Conservation (phyloP, 495 filamentous ascomycete species). For the Clohesyomyces aquaticus region DNA sequence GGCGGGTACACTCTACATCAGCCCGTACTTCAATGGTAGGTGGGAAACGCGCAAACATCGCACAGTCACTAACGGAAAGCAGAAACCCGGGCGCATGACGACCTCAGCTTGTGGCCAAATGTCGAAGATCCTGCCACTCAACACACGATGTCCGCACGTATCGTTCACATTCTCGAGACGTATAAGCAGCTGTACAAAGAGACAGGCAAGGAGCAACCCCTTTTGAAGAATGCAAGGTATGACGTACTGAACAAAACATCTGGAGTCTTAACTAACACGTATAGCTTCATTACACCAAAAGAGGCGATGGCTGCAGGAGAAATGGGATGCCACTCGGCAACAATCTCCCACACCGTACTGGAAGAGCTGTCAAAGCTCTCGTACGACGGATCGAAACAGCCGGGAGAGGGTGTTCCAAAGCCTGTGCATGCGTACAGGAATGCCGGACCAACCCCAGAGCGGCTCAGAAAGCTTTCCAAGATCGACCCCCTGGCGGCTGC, state of each 20-base stretch:
- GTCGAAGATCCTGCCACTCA: slow-evolving; percentile 18
- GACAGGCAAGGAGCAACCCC: slow-evolving; percentile 20
- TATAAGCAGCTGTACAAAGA: slow-evolving; percentile 20
- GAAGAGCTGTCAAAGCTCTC: slow-evolving; percentile 15
- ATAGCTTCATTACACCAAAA: slow-evolving; percentile 15
- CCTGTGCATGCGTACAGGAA: slow-evolving; percentile 8
- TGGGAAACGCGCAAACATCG: too few species aligned
- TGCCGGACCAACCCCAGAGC: slow-evolving; percentile 2
- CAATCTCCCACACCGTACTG: slow-evolving; percentile 13
- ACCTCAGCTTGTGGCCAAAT: slow-evolving; percentile 19
- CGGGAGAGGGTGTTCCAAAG: slow-evolving; percentile 17
- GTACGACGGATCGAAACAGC: slow-evolving; percentile 15
- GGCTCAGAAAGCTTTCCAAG: not conserved
- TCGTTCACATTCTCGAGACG: slow-evolving; percentile 14
- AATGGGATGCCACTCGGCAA: slow-evolving; percentile 22
- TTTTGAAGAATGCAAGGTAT: slow-evolving; percentile 21
- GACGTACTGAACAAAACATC: not conserved
- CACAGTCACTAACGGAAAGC: not conserved
- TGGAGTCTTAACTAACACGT: not conserved
- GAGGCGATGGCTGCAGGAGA: slow-evolving; percentile 19
- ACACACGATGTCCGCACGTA: slow-evolving; percentile 14
- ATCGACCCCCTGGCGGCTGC: slow-evolving; percentile 10
- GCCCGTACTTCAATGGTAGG: slow-evolving; percentile 20
- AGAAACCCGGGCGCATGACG: slow-evolving; percentile 18
- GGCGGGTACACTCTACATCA: slow-evolving; percentile 20